phyloP scores from a whole-genome alignment of 2,329 filamentous ascomycete genomes.

The Epichloe sibirici region DNA sequence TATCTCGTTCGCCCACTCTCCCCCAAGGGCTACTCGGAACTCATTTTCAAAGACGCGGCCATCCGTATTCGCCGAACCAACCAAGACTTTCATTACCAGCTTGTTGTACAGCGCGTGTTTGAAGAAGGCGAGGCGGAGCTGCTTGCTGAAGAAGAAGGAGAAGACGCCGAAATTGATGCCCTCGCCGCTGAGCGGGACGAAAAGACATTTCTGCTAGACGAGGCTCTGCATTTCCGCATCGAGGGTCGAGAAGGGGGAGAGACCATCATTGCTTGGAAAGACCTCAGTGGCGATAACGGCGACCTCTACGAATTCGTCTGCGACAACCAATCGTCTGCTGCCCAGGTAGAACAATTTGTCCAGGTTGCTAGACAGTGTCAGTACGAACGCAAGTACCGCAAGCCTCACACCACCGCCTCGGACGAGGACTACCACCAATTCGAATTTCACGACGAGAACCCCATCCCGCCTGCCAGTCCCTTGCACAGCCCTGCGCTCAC shows the following conservation, averaged over 20 bases:
- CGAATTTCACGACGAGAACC: constrained; percentile 55
- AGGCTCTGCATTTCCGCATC: constrained; percentile 75
- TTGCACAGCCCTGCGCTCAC: constrained; percentile 45
- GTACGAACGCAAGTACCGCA: constrained; percentile 91
- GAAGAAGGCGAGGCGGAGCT: constrained; percentile 95
- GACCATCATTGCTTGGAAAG: constrained; percentile 85
- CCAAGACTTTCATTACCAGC: constrained; percentile 93
- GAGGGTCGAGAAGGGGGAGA: constrained; percentile 70
- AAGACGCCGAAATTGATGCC: constrained; percentile 66
- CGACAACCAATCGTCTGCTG: constrained; percentile 56
- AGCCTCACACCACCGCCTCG: constrained; percentile 66
- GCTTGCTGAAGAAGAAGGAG: constrained; percentile 76
- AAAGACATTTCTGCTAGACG: constrained; percentile 92
- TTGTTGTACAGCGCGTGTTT: constrained; percentile 90
- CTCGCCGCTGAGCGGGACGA: constrained; percentile 79
- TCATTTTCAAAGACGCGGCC: constrained; percentile 95
- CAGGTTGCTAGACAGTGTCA: constrained; percentile 82
- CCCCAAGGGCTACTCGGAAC: constrained; percentile 94
- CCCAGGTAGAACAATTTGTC: constrained; percentile 70
- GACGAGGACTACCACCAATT: constrained; percentile 74
- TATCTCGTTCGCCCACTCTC: constrained; percentile 93
- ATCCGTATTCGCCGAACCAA: constrained; percentile 86
- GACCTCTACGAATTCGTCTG: constrained; percentile 99
- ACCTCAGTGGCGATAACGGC: constrained; percentile 82
- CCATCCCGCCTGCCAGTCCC: constrained; percentile 52